Conservation (phyloP, 78 protist species). For the Emiliania huxleyi region DNA sequence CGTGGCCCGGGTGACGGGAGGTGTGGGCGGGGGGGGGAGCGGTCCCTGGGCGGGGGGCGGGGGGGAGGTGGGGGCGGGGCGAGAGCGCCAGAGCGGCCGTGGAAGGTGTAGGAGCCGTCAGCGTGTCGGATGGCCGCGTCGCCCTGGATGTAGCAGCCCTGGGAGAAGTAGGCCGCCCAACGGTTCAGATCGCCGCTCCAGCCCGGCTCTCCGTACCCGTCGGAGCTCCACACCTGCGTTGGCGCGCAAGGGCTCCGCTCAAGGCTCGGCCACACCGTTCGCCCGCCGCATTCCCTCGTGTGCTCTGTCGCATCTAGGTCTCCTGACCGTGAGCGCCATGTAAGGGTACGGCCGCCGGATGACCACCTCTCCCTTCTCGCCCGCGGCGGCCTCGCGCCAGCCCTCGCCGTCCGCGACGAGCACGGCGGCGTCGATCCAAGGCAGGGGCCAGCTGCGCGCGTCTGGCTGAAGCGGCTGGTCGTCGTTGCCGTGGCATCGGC, state of each 20-base stretch:
- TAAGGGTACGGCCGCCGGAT: not conserved
- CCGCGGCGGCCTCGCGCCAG: not conserved
- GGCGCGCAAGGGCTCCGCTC: no score
- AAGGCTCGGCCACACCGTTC: no score
- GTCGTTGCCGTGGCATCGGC: not conserved
- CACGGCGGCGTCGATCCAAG: not conserved
- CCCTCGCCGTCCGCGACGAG: not conserved
- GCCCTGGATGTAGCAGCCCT: not conserved
- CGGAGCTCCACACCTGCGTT: not conserved
- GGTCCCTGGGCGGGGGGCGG: no score
- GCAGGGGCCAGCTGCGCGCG: not conserved
- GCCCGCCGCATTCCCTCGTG: no score
- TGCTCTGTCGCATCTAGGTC: no score
- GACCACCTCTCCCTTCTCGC: not conserved
- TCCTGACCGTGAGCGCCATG: constrained; percentile 10
- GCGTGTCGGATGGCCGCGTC: not conserved
- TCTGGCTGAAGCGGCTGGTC: not conserved
- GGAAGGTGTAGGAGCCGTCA: not conserved
- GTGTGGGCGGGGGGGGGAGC: no score
- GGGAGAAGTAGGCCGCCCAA: not conserved
- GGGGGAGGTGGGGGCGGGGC: no score
- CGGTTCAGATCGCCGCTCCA: not conserved
- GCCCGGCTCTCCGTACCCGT: not conserved
- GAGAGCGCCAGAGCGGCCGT: not conserved
- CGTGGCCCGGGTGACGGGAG: no score